Evolutionary conservation across 2,329 filamentous ascomycete species (phyloP).

Genomic region (Colletotrichum magnum): DNA sequence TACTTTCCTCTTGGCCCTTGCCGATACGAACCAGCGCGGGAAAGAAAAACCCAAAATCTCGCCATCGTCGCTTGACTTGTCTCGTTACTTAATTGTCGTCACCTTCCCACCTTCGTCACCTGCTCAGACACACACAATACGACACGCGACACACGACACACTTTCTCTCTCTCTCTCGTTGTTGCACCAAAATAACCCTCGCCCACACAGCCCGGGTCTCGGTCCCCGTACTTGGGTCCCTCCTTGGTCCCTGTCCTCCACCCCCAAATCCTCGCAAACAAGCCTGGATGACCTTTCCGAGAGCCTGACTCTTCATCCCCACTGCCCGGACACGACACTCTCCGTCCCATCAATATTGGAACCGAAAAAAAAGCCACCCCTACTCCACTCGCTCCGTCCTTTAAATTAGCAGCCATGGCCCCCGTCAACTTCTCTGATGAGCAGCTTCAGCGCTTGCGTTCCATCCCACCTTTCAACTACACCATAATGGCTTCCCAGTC

Average conservation of each 20-base stretch:
- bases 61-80: neutral
- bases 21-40: neutral
- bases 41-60: neutral
- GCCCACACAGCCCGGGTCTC: neutral
- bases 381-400: slow-evolving; percentile 23
- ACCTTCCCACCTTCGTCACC: slow-evolving; percentile 8
- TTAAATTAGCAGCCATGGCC: slow-evolving; percentile 33
- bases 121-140: neutral
- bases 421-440: slow-evolving; percentile 30
- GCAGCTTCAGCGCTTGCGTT: slow-evolving; percentile 44
- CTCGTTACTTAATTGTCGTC: neutral
- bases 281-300: slow-evolving; percentile 11
- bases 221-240: slow-evolving; percentile 7
- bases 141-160: slow-evolving; percentile 13
- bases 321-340: slow-evolving; percentile 25
- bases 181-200: slow-evolving; percentile 15
- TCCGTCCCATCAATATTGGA: slow-evolving; percentile 34
- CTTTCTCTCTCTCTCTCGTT: neutral
- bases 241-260: slow-evolving; percentile 16
- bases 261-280: slow-evolving; percentile 8
- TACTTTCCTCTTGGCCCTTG: slow-evolving; percentile 5
- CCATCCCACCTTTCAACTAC: slow-evolving; percentile 42
- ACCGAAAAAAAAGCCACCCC: slow-evolving; percentile 30
- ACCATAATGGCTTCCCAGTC: slow-evolving; percentile 29
- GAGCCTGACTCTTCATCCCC: slow-evolving; percentile 30